Conservation (phyloP, 164 flowering plant genomes). For the Sextonia rubra region DNA sequence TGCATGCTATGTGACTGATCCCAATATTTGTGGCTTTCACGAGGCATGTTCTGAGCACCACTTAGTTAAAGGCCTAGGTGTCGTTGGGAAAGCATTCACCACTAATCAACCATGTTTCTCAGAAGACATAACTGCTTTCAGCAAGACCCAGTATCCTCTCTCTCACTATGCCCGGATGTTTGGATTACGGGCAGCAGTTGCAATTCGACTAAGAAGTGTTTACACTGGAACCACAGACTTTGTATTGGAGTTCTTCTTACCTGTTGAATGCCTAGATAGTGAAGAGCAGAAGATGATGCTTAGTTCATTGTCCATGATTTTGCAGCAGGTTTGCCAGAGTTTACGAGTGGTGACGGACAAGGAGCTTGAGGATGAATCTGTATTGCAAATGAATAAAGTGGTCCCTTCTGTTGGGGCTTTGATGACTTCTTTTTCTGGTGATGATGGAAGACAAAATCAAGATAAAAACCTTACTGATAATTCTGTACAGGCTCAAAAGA, state of each 20-base stretch:
- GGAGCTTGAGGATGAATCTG: constrained; percentile 47
- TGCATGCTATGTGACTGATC: constrained; percentile 63
- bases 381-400: too few species aligned
- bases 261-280: constrained; percentile 27
- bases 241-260: constrained; percentile 54
- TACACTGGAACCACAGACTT: constrained; percentile 44
- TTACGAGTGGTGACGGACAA: constrained; percentile 46
- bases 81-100: constrained; percentile 67
- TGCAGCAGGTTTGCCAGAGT: constrained; percentile 43
- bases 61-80: constrained; percentile 72
- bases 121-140: constrained; percentile 43
- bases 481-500: background rate
- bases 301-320: constrained; percentile 36
- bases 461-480: background rate
- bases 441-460: background rate
- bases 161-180: constrained; percentile 78
- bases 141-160: constrained; percentile 75
- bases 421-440: background rate
- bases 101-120: constrained; percentile 79
- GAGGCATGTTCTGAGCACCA: constrained; percentile 92
- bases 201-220: constrained; percentile 57
- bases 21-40: constrained; percentile 48
- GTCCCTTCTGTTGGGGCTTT: constrained; percentile 20
- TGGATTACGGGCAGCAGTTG: constrained; percentile 55
- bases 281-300: constrained; percentile 36